Conservation (phyloP, 805 yeast species). For the Ogataea salicorniae region DNA sequence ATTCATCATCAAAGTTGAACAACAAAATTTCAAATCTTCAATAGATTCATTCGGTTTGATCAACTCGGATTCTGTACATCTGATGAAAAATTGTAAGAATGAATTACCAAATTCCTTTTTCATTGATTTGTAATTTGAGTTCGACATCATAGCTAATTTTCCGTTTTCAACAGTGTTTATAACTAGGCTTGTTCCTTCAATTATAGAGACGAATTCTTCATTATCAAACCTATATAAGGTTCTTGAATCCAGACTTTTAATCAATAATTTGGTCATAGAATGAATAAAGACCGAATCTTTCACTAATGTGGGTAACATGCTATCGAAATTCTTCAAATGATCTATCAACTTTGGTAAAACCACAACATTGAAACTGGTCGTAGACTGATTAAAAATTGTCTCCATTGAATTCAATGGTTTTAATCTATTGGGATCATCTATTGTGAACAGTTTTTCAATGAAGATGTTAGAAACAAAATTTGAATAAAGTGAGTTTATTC, state of each 20-base stretch:
- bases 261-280: constrained; percentile 4
- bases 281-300: neutral
- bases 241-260: constrained; percentile 5
- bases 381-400: constrained; percentile 1
- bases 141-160: neutral
- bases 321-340: constrained; percentile 27
- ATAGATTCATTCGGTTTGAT: neutral
- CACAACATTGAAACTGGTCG: constrained; percentile 9
- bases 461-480: constrained; percentile 4
- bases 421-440: neutral
- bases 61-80: constrained; percentile 8
- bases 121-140: constrained; percentile 8
- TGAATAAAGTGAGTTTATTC: neutral
- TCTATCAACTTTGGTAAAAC: constrained; percentile 26
- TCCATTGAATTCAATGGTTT: constrained; percentile 6
- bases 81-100: constrained; percentile 10
- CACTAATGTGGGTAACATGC: constrained; percentile 6
- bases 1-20: constrained; percentile 21
- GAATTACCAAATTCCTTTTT: constrained; percentile 15
- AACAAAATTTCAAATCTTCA: constrained; percentile 15
- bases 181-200: constrained; percentile 5
- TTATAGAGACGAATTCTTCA: neutral
- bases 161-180: constrained; percentile 1
- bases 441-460: constrained; percentile 8
- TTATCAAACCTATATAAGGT: constrained; percentile 6